phyloP scores from a whole-genome alignment of 1,139 yeast genomes.

The Hansenula anomala region DNA sequence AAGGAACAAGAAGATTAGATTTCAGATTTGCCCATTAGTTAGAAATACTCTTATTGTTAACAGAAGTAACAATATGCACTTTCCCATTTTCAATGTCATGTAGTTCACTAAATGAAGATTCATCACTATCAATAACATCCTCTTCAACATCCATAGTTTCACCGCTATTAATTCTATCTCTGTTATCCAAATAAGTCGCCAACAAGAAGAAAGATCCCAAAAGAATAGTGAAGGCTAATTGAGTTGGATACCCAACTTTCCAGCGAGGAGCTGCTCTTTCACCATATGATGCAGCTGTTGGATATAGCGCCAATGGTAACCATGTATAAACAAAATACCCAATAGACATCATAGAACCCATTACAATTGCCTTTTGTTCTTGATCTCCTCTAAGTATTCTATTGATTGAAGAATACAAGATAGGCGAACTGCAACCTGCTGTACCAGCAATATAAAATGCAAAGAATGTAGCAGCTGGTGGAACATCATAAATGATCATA shows the following conservation, averaged over 20 bases:
- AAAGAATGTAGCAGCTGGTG: background rate
- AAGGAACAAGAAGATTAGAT: slow-evolving; percentile 45
- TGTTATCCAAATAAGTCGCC: background rate
- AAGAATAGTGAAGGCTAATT: background rate
- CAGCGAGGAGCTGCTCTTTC: slow-evolving; percentile 1
- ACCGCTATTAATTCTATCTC: background rate
- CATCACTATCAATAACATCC: background rate
- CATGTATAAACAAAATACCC: slow-evolving; percentile 1
- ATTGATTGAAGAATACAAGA: background rate
- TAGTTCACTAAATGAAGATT: background rate
- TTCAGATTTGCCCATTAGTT: slow-evolving; percentile 23
- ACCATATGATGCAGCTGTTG: slow-evolving; percentile 2
- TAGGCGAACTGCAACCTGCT: background rate
- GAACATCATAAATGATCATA: slow-evolving; percentile 2
- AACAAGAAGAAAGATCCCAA: background rate
- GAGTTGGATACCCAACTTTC: slow-evolving; percentile 1
- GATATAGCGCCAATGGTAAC: slow-evolving; percentile 3
- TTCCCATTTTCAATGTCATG: no score
- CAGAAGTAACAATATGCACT: no score
- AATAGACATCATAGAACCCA: slow-evolving; percentile 2
- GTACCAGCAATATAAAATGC: slow-evolving; percentile 1
- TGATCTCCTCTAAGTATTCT: slow-evolving; percentile 1
- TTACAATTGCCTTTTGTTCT: slow-evolving; percentile 3
- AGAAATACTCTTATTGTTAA: no score
- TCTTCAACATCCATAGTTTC: background rate